Evolutionary conservation across 495 filamentous ascomycete genomes (phyloP).

Genomic region (Penicillium lividum): DNA sequence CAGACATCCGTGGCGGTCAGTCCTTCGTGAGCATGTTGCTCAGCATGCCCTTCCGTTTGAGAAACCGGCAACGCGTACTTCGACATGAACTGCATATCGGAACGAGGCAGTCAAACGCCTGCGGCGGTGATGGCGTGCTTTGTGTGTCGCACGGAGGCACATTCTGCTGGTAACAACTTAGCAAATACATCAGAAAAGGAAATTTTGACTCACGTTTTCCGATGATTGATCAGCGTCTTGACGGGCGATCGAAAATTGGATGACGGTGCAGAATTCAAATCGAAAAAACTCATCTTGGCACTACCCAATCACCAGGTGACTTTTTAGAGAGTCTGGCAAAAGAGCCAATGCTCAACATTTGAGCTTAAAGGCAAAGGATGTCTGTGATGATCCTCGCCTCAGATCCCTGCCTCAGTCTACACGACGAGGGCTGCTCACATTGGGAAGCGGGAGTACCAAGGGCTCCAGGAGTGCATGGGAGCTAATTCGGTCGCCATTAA

Average conservation of each 20-base stretch:
- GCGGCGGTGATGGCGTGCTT: neutral
- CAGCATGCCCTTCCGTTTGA: neutral
- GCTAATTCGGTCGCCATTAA: neutral
- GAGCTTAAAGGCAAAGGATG: neutral
- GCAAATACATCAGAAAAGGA: neutral
- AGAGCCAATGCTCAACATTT: constrained; percentile 1
- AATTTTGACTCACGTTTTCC: neutral
- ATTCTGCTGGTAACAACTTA: neutral
- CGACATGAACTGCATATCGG: neutral
- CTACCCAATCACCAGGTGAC: neutral
- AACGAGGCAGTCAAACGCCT: neutral
- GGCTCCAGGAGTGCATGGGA: constrained; percentile 2
- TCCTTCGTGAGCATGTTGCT: neutral
- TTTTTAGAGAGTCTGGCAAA: neutral
- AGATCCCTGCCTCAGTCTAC: neutral
- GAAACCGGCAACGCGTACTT: neutral
- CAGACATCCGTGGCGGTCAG: neutral
- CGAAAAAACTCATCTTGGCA: neutral
- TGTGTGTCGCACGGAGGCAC: neutral
- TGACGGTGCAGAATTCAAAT: neutral
- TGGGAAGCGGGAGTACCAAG: neutral
- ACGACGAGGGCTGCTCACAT: neutral
- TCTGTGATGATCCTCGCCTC: neutral
- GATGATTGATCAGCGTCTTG: constrained; percentile 1
- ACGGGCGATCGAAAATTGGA: neutral